phyloP scores from a whole-genome alignment of 768 basidiomycete genomes.

The Kwoniella botswanensis region DNA sequence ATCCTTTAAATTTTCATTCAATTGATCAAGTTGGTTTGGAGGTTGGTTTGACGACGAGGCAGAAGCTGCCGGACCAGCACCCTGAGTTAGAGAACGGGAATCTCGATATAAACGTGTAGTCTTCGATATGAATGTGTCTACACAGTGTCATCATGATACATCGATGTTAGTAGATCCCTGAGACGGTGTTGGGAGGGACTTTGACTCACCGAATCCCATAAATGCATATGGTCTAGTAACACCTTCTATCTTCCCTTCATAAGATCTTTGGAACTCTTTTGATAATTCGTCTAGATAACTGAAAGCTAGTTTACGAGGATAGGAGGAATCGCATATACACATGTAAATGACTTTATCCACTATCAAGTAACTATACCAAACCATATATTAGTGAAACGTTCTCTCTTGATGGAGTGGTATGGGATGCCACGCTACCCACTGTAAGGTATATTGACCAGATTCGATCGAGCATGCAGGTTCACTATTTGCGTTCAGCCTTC shows the following conservation, averaged over 20 bases:
- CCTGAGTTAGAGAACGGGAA: constrained; percentile 69
- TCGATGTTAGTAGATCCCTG: background rate
- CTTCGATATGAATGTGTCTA: constrained; percentile 99
- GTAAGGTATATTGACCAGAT: constrained; percentile 90
- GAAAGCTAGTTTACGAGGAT: constrained; percentile 95
- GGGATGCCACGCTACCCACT: constrained; percentile 65
- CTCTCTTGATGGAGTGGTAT: background rate
- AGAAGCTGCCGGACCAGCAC: constrained; percentile 23
- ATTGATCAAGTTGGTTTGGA: constrained; percentile 73
- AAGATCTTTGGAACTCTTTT: constrained; percentile 91
- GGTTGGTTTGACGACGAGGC: constrained; percentile 25
- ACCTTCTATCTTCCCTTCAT: constrained; percentile 89
- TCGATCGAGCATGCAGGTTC: constrained; percentile 98
- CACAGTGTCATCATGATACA: background rate
- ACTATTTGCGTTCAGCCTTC: constrained; percentile 88
- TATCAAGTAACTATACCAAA: constrained; percentile 80
- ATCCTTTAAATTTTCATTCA: constrained; percentile 96
- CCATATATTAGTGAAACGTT: background rate
- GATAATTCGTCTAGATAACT: constrained; percentile 95
- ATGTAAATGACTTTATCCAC: constrained; percentile 91
- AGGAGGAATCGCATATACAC: constrained; percentile 93
- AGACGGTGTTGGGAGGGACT: background rate
- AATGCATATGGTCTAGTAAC: constrained; percentile 98
- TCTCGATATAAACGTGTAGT: constrained; percentile 94
- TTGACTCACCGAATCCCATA: constrained; percentile 85